These are phyloP conservation scores for Rosa multiflora DNA, from an alignment of 306 rosid genomes.

Conservation along the genomic window DNA sequence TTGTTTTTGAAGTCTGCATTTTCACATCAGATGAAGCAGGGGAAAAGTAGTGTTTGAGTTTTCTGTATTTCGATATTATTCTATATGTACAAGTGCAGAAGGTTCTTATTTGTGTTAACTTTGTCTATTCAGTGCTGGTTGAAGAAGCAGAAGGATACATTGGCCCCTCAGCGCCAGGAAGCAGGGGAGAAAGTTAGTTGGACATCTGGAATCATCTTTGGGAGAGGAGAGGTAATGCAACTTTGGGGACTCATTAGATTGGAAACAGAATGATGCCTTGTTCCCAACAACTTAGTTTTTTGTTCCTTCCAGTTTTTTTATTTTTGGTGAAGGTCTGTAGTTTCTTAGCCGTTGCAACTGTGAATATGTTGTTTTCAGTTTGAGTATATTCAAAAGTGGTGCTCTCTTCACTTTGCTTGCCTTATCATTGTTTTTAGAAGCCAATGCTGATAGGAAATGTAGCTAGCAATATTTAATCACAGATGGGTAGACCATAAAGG, in stretches of 20 bases:
- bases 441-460: neutral
- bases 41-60: neutral
- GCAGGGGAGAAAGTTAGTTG: conserved; percentile 48
- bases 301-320: neutral
- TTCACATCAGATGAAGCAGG: neutral
- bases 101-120: conserved; percentile 15
- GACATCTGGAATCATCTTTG: conserved; percentile 96
- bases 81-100: neutral
- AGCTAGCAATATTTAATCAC: neutral
- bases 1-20: neutral
- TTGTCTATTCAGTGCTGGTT: conserved; percentile 82
- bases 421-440: neutral
- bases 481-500: neutral
- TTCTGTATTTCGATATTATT: neutral
- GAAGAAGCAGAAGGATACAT: conserved; percentile 88
- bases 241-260: neutral
- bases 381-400: neutral
- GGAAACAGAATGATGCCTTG: neutral
- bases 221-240: conserved; percentile 75
- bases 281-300: neutral
- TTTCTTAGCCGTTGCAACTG: neutral
- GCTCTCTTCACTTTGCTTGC: neutral
- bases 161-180: conserved; percentile 68
- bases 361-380: neutral
- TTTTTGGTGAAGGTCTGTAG: neutral